These are phyloP conservation scores for Brassica rapa DNA, from an alignment of 345 rosid species.

Conservation along the genomic window DNA sequence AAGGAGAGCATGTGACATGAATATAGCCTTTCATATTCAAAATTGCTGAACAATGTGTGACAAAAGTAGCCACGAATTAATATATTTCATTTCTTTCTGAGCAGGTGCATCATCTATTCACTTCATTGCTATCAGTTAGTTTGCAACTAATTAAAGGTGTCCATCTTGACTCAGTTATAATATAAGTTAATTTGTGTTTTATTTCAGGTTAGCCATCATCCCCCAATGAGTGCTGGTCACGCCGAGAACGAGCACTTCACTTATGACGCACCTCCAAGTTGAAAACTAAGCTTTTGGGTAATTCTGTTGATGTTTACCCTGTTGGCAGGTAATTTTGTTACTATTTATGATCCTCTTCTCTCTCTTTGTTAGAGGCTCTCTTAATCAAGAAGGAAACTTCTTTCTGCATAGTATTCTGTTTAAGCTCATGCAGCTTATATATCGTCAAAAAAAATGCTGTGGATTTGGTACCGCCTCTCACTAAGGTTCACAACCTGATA, in stretches of 20 bases:
- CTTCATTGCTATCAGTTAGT: background rate
- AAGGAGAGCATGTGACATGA: background rate
- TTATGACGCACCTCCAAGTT: slow-evolving; percentile 79
- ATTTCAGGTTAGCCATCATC: slow-evolving; percentile 89
- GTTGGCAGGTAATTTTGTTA: slow-evolving; percentile 59
- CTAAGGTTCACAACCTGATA: slow-evolving; percentile 71
- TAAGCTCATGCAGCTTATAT: slow-evolving; percentile 20
- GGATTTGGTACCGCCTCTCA: slow-evolving; percentile 77
- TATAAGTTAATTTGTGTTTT: background rate
- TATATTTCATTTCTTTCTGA: slow-evolving; percentile 70
- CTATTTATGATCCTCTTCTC: background rate
- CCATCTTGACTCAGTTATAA: background rate
- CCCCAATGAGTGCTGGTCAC: slow-evolving; percentile 94
- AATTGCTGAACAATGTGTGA: slow-evolving; percentile 35
- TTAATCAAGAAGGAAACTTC: background rate
- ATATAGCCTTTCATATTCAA: background rate
- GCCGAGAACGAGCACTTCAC: slow-evolving; percentile 87
- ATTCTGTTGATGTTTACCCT: slow-evolving; percentile 71
- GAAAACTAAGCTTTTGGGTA: slow-evolving; percentile 82
- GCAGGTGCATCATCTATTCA: slow-evolving; percentile 56
- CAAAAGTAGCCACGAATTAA: slow-evolving; percentile 25
- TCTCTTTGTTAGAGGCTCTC: background rate
- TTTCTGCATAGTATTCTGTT: slow-evolving; percentile 5
- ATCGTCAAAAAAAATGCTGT: slow-evolving; percentile 64
- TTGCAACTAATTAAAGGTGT: background rate